These are phyloP conservation scores for Avicennia marina DNA, from an alignment of 257 asterid genomes.

Conservation along the genomic window DNA sequence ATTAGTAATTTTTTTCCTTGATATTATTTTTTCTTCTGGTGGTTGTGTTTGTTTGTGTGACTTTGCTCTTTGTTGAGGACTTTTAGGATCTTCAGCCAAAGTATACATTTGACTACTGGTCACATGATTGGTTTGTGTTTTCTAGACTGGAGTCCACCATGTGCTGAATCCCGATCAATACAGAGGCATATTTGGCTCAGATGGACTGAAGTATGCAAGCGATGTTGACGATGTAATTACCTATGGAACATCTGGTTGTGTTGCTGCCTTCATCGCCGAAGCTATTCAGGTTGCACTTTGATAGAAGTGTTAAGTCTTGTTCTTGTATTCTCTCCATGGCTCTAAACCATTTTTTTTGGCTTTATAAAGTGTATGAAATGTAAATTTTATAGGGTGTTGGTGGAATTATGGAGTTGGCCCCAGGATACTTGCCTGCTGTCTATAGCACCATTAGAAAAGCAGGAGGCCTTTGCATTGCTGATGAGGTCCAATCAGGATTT, in stretches of 20 bases:
- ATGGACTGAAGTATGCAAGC: slow-evolving; percentile 74
- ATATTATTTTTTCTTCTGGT: no score
- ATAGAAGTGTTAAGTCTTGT: neutral
- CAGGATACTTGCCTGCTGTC: slow-evolving; percentile 85
- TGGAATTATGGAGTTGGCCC: slow-evolving; percentile 95
- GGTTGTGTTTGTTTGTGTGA: no score
- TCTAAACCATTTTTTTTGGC: neutral
- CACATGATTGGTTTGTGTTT: slow-evolving; percentile 4
- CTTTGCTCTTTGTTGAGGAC: no score
- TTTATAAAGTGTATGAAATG: slow-evolving; percentile 3
- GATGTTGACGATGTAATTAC: slow-evolving; percentile 84
- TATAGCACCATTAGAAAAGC: slow-evolving; percentile 65
- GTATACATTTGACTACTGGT: no score
- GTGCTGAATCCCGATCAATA: slow-evolving; percentile 90
- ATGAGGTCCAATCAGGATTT: slow-evolving; percentile 94
- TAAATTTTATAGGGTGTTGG: slow-evolving; percentile 76
- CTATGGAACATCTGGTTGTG: slow-evolving; percentile 78
- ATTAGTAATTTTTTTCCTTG: no score
- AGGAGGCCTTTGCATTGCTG: slow-evolving; percentile 95
- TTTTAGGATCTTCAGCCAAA: no score
- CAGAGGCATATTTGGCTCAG: slow-evolving; percentile 82
- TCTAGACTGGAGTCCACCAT: slow-evolving; percentile 90
- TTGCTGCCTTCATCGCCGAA: slow-evolving; percentile 82
- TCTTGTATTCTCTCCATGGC: neutral
- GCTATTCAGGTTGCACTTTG: slow-evolving; percentile 71